These are phyloP conservation scores for Phytophthora nicotianae DNA, from an alignment of 352 stramenopile genomes.

Conservation along the genomic window DNA sequence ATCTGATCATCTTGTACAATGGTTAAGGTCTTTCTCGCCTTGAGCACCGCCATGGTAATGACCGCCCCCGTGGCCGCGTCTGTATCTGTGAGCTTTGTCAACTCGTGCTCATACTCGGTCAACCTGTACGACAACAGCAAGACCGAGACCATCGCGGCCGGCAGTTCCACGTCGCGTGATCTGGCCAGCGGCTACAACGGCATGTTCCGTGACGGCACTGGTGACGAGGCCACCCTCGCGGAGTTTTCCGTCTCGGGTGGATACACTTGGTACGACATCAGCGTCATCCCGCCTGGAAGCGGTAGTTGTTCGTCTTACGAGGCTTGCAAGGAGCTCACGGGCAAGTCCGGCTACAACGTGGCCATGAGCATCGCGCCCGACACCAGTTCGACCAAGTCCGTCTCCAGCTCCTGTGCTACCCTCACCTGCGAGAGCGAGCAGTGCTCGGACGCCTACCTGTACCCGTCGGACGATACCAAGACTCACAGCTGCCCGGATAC, in stretches of 20 bases:
- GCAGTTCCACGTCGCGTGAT: slow-evolving; percentile 37
- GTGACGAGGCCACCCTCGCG: slow-evolving; percentile 52
- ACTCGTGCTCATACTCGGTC: slow-evolving; percentile 51
- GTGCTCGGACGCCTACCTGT: slow-evolving; percentile 50
- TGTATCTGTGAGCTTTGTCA: slow-evolving; percentile 53
- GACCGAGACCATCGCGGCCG: slow-evolving; percentile 46
- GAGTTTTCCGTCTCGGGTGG: slow-evolving; percentile 50
- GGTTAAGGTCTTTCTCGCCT: slow-evolving; percentile 52
- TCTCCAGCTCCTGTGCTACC: slow-evolving; percentile 27
- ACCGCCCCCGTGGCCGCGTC: slow-evolving; percentile 38
- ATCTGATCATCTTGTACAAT: slow-evolving; percentile 18
- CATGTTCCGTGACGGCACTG: slow-evolving; percentile 53
- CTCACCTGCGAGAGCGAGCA: slow-evolving; percentile 38
- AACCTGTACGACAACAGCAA: slow-evolving; percentile 63
- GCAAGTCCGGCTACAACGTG: slow-evolving; percentile 72
- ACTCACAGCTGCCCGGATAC: slow-evolving; percentile 48
- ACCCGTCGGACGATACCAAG: slow-evolving; percentile 56
- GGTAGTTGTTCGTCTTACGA: slow-evolving; percentile 52
- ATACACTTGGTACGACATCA: slow-evolving; percentile 69
- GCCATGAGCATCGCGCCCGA: slow-evolving; percentile 60
- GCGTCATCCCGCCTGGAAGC: slow-evolving; percentile 56
- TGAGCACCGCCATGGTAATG: slow-evolving; percentile 38
- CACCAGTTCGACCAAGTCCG: slow-evolving; percentile 26
- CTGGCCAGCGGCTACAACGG: slow-evolving; percentile 44
- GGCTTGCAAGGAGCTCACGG: slow-evolving; percentile 47